Conservation (phyloP, 352 stramenopile species). For the Saprolegnia parasitica region DNA sequence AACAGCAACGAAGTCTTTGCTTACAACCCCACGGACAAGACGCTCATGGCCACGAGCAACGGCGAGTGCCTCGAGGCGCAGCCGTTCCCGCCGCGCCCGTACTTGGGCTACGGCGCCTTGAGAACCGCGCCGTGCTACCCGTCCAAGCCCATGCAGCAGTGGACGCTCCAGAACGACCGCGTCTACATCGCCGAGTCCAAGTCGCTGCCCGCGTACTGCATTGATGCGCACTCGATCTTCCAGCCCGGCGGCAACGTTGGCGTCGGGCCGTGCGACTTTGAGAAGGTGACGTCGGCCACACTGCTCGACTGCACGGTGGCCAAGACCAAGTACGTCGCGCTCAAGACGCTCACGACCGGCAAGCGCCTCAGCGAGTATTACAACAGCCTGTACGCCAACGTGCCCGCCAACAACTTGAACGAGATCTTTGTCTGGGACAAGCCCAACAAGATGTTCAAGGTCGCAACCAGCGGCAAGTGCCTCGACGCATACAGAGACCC, state of each 20-base stretch:
- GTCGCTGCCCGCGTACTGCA: no score
- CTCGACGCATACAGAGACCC: slow-evolving; percentile 49
- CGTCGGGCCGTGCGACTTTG: not conserved
- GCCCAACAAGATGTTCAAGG: slow-evolving; percentile 6
- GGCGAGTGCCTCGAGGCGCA: not conserved
- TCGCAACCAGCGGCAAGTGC: slow-evolving; percentile 44
- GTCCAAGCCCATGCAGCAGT: not conserved
- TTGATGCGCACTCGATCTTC: not conserved
- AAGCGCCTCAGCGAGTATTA: not conserved
- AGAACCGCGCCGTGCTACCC: not conserved
- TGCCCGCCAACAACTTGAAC: slow-evolving; percentile 5
- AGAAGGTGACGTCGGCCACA: not conserved
- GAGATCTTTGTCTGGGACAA: slow-evolving; percentile 9
- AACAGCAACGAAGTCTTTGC: not conserved
- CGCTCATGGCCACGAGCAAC: not conserved
- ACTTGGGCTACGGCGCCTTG: no score
- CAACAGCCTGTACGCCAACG: not conserved
- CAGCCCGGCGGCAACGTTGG: not conserved
- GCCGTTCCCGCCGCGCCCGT: not conserved
- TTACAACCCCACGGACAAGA: not conserved
- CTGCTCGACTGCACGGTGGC: not conserved
- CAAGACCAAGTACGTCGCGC: not conserved
- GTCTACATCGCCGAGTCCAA: not conserved
- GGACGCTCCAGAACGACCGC: not conserved
- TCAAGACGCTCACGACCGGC: not conserved